Evolutionary conservation across 805 yeast species (phyloP), one percentile per base, ranked within the genome.

Genomic region (Hanseniaspora valbyensis): DNA sequence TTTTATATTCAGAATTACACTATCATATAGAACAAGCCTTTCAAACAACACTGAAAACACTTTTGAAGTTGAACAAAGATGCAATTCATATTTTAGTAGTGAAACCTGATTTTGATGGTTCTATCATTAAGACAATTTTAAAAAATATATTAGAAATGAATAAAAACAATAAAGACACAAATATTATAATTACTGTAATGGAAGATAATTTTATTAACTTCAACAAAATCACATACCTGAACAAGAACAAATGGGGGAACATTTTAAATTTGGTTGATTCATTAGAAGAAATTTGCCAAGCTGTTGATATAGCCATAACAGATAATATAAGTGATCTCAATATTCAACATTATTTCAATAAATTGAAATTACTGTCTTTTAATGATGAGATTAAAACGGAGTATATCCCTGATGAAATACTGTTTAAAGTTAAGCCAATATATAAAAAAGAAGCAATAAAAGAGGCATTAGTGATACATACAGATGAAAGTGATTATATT

Each of bases 381-480:
- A 2, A 25, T 14, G 29, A 3, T 24, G 16, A 5, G 13, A 19
- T 3, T 25, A 25, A 39, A 7, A 39, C 42, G 8, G 14, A 39
- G 12, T 39, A 12, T 39, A 26, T 39, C 14, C 51, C 51, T 10
- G 44, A 48, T 4, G 37, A 18, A 2, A 48, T 48, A 2, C 21
- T 40, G 14, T 48, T 48, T 12, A 48, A 42, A 18, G 22, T 42
- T 14, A 48, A 48, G 9, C 51, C 51, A 18, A 18, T 48, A 4
- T 33, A 12, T 24, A 32, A 29, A 9, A 34, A 48, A 28, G 26
- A 39, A 12, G 16, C 18, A n/a, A 16, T 32, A 19, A 16, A 14
- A 2, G 13, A 22, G n/a, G 8, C 29, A 18, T 14, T 4, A 25
- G n/a, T 10, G 9, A 14, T 48, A 3, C 6, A 28, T n/a, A 8